Evolutionary conservation across 768 basidiomycete species (phyloP).

Genomic region (Boletus tylopilopsis): DNA sequence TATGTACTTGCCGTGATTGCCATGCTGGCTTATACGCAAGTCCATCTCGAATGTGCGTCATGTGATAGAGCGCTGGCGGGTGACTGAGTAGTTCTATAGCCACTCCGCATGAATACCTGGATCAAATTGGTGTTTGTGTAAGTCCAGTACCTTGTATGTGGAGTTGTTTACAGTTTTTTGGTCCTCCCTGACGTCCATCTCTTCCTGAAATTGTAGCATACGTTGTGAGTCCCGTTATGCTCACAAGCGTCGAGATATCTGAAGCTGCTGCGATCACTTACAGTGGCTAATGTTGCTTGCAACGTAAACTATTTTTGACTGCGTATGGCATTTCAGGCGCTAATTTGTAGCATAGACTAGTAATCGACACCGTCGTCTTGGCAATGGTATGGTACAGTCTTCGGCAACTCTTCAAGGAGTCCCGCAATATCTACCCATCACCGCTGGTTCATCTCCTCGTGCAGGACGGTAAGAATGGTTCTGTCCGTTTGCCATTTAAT

Average conservation of each 20-base stretch:
- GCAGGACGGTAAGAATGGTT: not conserved
- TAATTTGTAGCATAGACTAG: not conserved
- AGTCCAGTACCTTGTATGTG: constrained; percentile 10
- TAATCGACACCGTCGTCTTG: not conserved
- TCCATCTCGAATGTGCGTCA: too few relatives aligned
- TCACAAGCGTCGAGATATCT: not conserved
- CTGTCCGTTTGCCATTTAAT: too few relatives aligned
- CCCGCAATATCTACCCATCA: not conserved
- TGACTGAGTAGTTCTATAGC: constrained; percentile 6
- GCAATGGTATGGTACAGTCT: not conserved
- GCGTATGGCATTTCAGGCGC: not conserved
- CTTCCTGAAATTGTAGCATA: not conserved
- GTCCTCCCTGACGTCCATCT: constrained; percentile 2
- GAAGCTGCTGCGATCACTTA: too few relatives aligned
- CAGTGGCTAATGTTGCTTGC: constrained; percentile 2
- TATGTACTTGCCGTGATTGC: constrained; percentile 7
- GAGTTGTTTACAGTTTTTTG: not conserved
- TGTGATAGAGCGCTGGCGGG: too few relatives aligned
- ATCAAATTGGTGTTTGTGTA: constrained; percentile 13
- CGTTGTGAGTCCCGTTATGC: constrained; percentile 9
- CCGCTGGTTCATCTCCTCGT: not conserved
- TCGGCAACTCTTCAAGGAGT: not conserved
- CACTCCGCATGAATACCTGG: constrained; percentile 1
- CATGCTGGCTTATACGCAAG: too few relatives aligned
- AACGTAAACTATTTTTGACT: constrained; percentile 6